A percentile compares a stretch with the other conserved stretches of the same genome.
phyloP scores from a whole-genome alignment of 352 stramenopile species.

The Globisporangium mamillatum region DNA sequence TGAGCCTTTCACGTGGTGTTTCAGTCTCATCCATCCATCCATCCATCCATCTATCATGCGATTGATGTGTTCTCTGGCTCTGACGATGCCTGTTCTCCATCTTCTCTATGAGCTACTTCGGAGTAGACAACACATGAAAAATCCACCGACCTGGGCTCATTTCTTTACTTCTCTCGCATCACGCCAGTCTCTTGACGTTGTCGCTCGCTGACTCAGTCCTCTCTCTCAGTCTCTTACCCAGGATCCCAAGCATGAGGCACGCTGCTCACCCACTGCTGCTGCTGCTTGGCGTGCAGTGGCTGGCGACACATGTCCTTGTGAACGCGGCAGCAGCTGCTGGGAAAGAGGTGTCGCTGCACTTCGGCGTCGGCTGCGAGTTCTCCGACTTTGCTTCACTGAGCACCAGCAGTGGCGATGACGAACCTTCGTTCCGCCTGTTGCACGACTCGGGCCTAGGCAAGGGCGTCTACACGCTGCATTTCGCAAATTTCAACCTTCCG shows the following conservation, averaged over 20 bases:
- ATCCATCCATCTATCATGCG: conserved; percentile 10
- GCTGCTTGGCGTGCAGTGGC: background rate
- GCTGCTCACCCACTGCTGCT: background rate
- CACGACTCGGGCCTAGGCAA: conserved; percentile 43
- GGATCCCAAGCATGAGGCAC: background rate
- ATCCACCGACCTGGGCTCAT: background rate
- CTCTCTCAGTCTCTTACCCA: background rate
- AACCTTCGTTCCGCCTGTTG: conserved; percentile 42
- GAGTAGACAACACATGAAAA: background rate
- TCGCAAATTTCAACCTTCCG: conserved; percentile 51
- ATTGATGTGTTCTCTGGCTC: background rate
- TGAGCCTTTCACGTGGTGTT: background rate
- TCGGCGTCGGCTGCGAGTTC: conserved; percentile 50
- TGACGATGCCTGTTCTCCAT: conserved; percentile 24
- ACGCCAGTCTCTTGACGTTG: background rate
- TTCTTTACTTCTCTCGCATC: conserved; percentile 6
- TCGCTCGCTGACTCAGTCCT: background rate
- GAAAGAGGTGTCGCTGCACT: conserved; percentile 23
- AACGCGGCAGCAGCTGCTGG: background rate
- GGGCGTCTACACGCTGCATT: conserved; percentile 61
- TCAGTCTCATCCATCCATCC: conserved; percentile 3
- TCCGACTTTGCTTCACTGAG: conserved; percentile 49
- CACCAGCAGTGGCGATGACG: conserved; percentile 3
- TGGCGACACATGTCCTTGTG: background rate
- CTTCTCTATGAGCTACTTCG: background rate